Evolutionary conservation across 805 yeast genomes (phyloP).

Genomic region (Candida stauntonica): DNA sequence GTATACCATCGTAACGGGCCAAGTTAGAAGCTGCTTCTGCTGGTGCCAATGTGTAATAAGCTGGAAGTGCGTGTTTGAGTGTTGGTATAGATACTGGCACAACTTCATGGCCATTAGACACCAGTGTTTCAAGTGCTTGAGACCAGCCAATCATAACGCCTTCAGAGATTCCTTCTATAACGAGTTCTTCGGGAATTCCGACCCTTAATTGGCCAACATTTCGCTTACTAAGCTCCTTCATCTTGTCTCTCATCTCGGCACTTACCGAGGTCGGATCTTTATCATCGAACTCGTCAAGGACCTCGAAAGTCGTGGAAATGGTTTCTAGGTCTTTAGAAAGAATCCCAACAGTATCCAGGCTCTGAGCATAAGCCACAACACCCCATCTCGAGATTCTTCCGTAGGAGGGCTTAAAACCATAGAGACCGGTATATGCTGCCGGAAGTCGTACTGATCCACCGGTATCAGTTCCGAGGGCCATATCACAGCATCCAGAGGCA

Average conservation of each 20-base stretch:
- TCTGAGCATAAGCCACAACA: constrained; percentile 87
- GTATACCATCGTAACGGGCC: constrained; percentile 83
- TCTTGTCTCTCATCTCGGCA: constrained; percentile 28
- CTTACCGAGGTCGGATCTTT: constrained; percentile 76
- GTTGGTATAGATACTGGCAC: constrained; percentile 68
- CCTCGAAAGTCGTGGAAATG: constrained; percentile 45
- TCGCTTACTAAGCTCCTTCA: constrained; percentile 2
- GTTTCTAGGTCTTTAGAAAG: constrained; percentile 46
- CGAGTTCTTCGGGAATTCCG: constrained; percentile 73
- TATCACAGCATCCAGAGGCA: constrained; percentile 62
- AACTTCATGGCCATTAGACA: constrained; percentile 40
- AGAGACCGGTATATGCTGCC: constrained; percentile 76
- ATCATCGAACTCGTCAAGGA: constrained; percentile 57
- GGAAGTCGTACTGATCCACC: constrained; percentile 97
- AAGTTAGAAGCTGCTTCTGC: constrained; percentile 94
- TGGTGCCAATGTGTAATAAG: constrained; percentile 84
- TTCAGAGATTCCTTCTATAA: constrained; percentile 48
- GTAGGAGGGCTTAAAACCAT: constrained; percentile 91
- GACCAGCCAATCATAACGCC: constrained; percentile 46
- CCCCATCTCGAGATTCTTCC: constrained; percentile 93
- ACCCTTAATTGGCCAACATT: constrained; percentile 37
- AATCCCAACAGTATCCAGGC: constrained; percentile 91
- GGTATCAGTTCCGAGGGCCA: constrained; percentile 91
- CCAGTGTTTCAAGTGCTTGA: constrained; percentile 39
- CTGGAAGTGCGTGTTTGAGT: constrained; percentile 60